Evolutionary conservation across 139 green algal species (phyloP).

Genomic region (Protoeuglena noctilucae): DNA sequence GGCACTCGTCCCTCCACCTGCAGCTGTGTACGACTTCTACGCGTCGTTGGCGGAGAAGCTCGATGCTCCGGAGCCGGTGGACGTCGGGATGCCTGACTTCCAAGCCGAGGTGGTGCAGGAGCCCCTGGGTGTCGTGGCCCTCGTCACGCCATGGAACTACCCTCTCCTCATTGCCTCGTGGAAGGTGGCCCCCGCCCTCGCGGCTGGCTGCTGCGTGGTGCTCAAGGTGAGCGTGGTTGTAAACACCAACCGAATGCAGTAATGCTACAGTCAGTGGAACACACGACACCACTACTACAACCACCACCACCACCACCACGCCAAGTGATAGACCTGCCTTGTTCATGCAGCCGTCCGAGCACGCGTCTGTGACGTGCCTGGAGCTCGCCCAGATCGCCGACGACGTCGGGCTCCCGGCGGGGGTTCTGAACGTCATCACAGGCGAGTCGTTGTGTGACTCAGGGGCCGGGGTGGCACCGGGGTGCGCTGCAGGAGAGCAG

Average conservation of each 20-base stretch:
- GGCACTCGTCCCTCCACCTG: not conserved
- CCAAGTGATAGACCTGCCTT: not conserved
- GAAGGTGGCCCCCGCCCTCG: conserved; percentile 78
- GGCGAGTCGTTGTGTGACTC: no score
- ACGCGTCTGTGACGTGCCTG: conserved; percentile 62
- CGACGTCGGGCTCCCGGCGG: conserved; percentile 45
- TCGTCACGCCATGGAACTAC: conserved; percentile 86
- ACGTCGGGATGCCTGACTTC: conserved; percentile 47
- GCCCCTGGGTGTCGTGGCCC: conserved; percentile 47
- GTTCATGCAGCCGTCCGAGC: conserved; percentile 23
- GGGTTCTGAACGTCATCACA: conserved; percentile 63
- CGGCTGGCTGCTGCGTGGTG: conserved; percentile 56
- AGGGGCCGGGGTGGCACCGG: no score
- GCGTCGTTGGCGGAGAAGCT: conserved; percentile 62
- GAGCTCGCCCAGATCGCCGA: conserved; percentile 53
- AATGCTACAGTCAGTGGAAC: no score
- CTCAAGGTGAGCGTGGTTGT: conserved; percentile 62
- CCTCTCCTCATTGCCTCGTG: conserved; percentile 50
- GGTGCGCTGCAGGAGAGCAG: no score
- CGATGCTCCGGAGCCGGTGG: conserved; percentile 45
- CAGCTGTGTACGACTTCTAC: conserved; percentile 41
- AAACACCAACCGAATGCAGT: no score
- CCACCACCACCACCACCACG: no score
- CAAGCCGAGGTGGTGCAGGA: conserved; percentile 19
- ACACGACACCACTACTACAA: no score